Evolutionary conservation across 208 protist genomes (phyloP).

Genomic region (Leishmania arabica): DNA sequence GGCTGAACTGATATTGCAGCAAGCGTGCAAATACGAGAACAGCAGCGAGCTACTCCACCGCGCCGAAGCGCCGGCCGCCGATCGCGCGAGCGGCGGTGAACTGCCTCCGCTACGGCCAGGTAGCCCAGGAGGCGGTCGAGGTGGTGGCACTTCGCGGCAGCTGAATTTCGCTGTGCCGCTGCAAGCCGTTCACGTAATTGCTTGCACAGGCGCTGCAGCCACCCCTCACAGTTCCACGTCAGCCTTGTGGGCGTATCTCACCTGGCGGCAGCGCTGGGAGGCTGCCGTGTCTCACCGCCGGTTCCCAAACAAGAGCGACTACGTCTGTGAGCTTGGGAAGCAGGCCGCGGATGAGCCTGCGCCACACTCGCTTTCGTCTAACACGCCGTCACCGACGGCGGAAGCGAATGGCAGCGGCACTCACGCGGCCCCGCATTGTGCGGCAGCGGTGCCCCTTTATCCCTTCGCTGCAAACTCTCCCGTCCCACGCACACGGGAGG

Average conservation of each 20-base stretch:
- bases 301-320: conserved; percentile 4
- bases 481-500: conserved; percentile 6
- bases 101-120: not conserved
- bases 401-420: not conserved
- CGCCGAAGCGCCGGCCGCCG: not conserved
- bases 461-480: conserved; percentile 7
- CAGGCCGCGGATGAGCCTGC: not conserved
- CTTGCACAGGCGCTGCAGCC: not conserved
- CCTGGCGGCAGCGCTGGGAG: conserved; percentile 32
- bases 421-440: not conserved
- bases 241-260: conserved; percentile 18
- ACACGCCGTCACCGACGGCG: not conserved
- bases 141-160: conserved; percentile 1
- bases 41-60: not conserved
- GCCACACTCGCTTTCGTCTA: not conserved
- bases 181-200: conserved; percentile 21
- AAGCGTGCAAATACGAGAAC: too few relatives aligned
- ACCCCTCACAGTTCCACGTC: not conserved
- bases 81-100: not conserved
- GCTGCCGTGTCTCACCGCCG: conserved; percentile 20
- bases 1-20: not conserved
- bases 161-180: conserved; percentile 12
- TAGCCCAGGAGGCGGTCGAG: not conserved
- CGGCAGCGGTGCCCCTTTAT: not conserved
- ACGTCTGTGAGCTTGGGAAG: conserved; percentile 9